Percentiles rank a stretch among this genome's conserved stretches.
phyloP scores from a whole-genome alignment of 306 rosid genomes.

The Fagus sylvatica region DNA sequence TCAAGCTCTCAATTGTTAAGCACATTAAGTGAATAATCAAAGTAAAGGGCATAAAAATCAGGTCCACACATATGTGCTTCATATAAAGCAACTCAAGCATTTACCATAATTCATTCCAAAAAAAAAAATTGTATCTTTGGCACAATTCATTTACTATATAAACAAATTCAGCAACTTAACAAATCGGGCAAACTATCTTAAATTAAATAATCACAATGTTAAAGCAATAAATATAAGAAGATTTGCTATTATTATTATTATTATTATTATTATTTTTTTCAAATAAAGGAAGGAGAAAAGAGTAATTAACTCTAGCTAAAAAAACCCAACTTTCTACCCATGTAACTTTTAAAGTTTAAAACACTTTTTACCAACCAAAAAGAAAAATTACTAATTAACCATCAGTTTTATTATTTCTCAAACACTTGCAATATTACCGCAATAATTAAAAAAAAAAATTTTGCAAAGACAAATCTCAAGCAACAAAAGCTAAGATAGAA shows the following conservation, averaged over 20 bases:
- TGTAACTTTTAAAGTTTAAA: no score
- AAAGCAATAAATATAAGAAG: neutral
- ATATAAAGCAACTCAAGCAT: neutral
- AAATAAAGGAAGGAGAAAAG: neutral
- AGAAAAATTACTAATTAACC: neutral
- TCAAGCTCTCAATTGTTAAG: neutral
- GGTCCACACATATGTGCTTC: no score
- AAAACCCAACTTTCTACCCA: no score
- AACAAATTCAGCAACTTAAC: neutral
- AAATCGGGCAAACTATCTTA: no score
- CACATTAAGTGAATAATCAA: neutral
- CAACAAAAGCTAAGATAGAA: neutral
- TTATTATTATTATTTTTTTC: no score
- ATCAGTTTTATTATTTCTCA: neutral
- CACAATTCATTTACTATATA: neutral
- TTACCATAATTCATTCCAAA: neutral
- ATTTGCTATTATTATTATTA: no score
- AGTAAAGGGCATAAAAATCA: neutral
- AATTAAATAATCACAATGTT: neutral
- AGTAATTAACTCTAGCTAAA: no score
- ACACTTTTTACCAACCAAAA: neutral
- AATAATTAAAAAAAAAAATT: neutral
- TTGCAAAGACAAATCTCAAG: neutral
- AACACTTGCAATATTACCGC: neutral
- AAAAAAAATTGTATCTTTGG: neutral